Base-by-base conservation (phyloP, 305 asterid species). In the Galium porrigens region DNA sequence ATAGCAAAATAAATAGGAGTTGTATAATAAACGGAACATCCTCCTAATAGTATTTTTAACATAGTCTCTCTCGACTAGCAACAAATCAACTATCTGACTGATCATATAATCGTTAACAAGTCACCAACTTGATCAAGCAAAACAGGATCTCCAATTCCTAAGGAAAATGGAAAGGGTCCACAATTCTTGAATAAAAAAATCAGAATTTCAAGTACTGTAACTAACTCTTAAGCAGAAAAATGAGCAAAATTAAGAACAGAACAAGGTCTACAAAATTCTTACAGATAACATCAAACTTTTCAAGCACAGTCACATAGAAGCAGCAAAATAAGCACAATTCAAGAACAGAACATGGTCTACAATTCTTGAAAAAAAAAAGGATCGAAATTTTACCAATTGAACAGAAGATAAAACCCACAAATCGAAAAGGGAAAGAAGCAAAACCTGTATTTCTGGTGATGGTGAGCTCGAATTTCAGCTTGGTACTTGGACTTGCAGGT, bases 401-500 rank as follows among this genome's bases (percentile, higher is more conserved):
- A 39, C 51, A 52, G 46, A 15, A 33, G 10, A 44, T 30, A 39
- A 37, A 25, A 18, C 36, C 55, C 53, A 25, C 42, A 61, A 10
- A 60, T 6, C 27, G 8, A 33, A 33, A 11, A 1, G 49, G 22
- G 36, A 2, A 55, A 30, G n/a, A 57, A 25, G 33, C 58, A 15
- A 27, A 10, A 87, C 95, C 95, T 84, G 81, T 90, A 90, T 80
- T 72, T 87, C 58, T 77, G 82, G 44, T 74, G 85, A 71, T 78
- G 81, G 20, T 80, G 95, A 74, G 79, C 74, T 70, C 83, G 86
- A 74, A 86, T 82, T 57, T 90, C 95, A 69, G 97, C 95, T 82
- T 90, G 97, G 58, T 80, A 90, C 74, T 90, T 90, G 27, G 88
- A 82, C 80, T 90, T 90, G 84, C 95, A 87, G 69, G 97, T 90